phyloP scores from a whole-genome alignment of 768 basidiomycete genomes.

The Lyophyllum atratum region DNA sequence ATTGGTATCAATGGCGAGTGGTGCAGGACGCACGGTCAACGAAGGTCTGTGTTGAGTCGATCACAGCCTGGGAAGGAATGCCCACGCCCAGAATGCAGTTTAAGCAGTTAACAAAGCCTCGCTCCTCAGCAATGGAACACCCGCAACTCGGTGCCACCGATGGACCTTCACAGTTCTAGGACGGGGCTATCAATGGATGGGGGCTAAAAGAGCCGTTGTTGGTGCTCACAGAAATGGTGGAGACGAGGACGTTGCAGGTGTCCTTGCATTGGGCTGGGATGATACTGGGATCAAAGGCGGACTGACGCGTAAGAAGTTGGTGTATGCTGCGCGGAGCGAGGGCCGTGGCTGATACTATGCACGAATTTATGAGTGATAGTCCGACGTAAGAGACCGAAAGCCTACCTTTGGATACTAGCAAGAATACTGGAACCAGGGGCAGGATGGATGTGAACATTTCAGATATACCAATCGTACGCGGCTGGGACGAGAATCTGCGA shows the following conservation, averaged over 20 bases:
- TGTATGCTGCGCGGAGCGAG: conserved; percentile 2
- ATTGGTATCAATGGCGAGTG: background rate
- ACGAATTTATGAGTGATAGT: background rate
- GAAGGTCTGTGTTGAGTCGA: background rate
- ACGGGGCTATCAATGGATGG: background rate
- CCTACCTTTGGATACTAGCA: background rate
- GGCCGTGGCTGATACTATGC: conserved; percentile 3
- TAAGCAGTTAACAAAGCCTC: conserved; percentile 9
- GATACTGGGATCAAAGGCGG: conserved; percentile 5
- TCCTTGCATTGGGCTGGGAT: conserved; percentile 3
- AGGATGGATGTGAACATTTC: background rate
- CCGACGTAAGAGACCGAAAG: background rate
- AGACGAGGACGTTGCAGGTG: background rate
- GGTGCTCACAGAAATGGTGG: conserved; percentile 1
- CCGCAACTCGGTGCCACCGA: conserved; percentile 3
- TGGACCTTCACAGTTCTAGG: conserved; percentile 5
- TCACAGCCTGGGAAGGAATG: background rate
- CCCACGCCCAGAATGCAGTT: conserved; percentile 11
- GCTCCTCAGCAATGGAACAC: conserved; percentile 7
- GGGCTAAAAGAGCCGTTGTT: background rate
- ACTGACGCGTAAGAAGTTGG: conserved; percentile 12
- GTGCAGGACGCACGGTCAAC: conserved; percentile 7
- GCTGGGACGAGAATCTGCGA: background rate
- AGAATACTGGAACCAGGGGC: background rate
- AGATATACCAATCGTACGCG: too few relatives aligned